Base-by-base conservation (phyloP, 106 monocot species). In the Phalaenopsis equestris region DNA sequence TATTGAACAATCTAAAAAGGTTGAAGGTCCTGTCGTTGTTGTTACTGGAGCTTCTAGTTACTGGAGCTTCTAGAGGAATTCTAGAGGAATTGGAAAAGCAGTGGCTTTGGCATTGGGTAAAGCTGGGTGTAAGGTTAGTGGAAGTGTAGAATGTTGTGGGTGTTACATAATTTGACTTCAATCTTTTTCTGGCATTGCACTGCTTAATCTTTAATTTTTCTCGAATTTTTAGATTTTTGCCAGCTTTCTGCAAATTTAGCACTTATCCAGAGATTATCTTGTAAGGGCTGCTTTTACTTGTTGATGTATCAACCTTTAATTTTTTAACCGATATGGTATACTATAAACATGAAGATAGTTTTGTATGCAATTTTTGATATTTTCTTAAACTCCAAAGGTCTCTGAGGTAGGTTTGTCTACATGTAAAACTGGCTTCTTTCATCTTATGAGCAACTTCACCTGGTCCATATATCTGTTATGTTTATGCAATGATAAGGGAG, bases 61-160 rank as follows among this genome's bases (percentile, higher is more conserved):
- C 98, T 75, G 98, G 98, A 58, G 98, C 98, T 77, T 99, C 98
- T n/a, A n/a, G n/a, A n/a, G n/a, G n/a, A n/a, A n/a, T n/a, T n/a
- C n/a, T 41, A 85, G 98, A 74, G 98, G 98, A 65, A 99, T 99
- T 47, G 98, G 98, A 58, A 99, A 85, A 86, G 93, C 94, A 37
- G 82, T 94, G 41, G 98, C 92, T 17, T 84, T 99, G 81, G 76
- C 92, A 16, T 46, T 99, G 23, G 98, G 98, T n/a, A 92, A 91
- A 85, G 89, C 94, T 81, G 98, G 98, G 41, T 99, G 98, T 83
- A 99, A 93, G 94, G 98, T 99, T 17, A 79, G 84, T 78, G 8
- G 5, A 68, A 19, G 64, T 6, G 70, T 11, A 36, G 12, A 23
- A 52, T 21, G 11, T 42, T 65, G 19, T 72, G 4, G 39, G 37